phyloP scores from a whole-genome alignment of 139 green algal species.

The Desmodesmus armatus region DNA sequence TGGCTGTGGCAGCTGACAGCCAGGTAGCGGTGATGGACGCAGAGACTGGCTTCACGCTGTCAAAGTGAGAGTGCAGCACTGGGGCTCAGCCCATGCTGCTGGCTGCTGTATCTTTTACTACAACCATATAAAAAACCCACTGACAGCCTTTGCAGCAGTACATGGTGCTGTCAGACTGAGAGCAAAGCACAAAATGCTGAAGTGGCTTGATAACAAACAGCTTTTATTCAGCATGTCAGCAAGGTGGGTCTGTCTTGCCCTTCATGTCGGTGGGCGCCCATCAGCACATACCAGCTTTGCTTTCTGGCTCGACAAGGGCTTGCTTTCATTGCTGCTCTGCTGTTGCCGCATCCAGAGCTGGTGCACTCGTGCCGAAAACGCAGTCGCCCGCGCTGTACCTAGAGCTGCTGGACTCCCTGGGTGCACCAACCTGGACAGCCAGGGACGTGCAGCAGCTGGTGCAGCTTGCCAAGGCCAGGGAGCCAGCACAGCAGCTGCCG shows the following conservation, averaged over 20 bases:
- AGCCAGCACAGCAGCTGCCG: neutral
- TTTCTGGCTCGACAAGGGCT: no score
- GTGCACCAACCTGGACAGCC: slow-evolving; percentile 48
- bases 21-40: slow-evolving; percentile 42
- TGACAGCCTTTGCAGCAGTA: neutral
- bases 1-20: slow-evolving; percentile 40
- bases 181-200: no score
- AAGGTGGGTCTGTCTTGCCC: no score
- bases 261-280: no score
- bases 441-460: slow-evolving; percentile 30
- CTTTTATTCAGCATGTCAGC: no score
- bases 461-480: neutral
- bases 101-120: neutral
- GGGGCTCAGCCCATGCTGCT: no score
- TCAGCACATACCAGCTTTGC: no score
- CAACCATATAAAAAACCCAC: neutral
- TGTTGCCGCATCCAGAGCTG: neutral
- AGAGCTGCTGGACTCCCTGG: slow-evolving; percentile 56
- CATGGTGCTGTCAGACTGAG: no score
- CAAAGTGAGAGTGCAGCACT: neutral
- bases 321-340: no score
- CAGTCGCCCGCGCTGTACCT: slow-evolving; percentile 26
- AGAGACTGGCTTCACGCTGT: slow-evolving; percentile 37
- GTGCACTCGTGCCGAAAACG: slow-evolving; percentile 52
- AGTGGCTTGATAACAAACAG: no score